Percentiles rank a stretch among this genome's conserved stretches.
These are phyloP conservation scores for Bipolaris bicolor DNA, from an alignment of 2,329 filamentous ascomycete genomes.

Conservation along the genomic window DNA sequence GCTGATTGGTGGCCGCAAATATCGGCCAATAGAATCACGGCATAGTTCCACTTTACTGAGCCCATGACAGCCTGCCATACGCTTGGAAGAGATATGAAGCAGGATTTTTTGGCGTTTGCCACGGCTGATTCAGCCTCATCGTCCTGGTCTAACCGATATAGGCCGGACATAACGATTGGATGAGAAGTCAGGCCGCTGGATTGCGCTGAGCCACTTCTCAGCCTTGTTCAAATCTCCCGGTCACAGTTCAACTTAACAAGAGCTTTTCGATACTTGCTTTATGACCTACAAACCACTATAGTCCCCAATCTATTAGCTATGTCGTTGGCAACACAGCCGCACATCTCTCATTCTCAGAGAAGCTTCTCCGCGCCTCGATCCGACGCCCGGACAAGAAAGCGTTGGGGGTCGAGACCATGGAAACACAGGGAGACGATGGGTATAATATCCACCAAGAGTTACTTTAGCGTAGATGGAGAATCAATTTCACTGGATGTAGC, in stretches of 20 bases:
- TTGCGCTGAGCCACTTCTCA: not conserved
- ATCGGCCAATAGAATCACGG: not conserved
- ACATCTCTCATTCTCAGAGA: too few species aligned
- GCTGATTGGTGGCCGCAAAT: not conserved
- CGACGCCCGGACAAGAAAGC: too few species aligned
- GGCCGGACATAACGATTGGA: not conserved
- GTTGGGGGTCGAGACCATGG: too few species aligned
- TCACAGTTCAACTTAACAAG: not conserved
- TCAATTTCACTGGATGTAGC: too few species aligned
- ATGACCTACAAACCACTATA: too few species aligned
- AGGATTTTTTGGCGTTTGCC: not conserved
- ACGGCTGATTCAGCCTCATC: not conserved
- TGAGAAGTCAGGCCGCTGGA: not conserved
- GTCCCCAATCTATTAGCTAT: too few species aligned
- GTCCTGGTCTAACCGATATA: not conserved
- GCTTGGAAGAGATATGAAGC: not conserved
- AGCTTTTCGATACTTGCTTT: too few species aligned
- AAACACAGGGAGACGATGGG: too few species aligned
- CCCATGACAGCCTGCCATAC: not conserved
- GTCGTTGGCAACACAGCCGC: too few species aligned
- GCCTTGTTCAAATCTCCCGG: not conserved
- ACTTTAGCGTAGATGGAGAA: too few species aligned
- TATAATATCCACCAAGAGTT: too few species aligned
- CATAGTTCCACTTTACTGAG: not conserved
- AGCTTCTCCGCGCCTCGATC: too few species aligned